phyloP scores from a whole-genome alignment of 2,329 filamentous ascomycete species.

The Rutstroemia sp. region DNA sequence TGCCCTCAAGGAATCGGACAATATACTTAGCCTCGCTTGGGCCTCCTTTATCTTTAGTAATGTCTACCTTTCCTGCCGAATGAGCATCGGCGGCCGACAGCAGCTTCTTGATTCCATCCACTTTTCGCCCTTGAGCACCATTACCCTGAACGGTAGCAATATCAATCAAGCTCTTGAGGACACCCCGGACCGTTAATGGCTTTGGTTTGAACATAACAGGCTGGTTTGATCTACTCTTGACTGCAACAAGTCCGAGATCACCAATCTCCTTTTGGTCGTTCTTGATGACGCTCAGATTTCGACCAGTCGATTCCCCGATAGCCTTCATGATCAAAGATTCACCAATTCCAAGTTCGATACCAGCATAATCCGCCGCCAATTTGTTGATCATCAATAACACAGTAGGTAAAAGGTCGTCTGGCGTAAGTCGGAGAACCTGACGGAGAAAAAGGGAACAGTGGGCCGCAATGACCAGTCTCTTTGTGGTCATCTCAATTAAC shows the following conservation, averaged over 20 bases:
- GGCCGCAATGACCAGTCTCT: slow-evolving; percentile 79
- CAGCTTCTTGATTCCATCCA: slow-evolving; percentile 92
- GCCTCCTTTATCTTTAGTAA: slow-evolving; percentile 85
- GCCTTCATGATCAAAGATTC: slow-evolving; percentile 99
- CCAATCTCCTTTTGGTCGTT: slow-evolving; percentile 94
- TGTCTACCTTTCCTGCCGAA: slow-evolving; percentile 72
- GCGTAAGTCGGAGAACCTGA: slow-evolving; percentile 88
- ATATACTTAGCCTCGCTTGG: slow-evolving; percentile 93
- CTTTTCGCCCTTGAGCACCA: slow-evolving; percentile 83
- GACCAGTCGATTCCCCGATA: slow-evolving; percentile 88
- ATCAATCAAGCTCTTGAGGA: slow-evolving; percentile 79
- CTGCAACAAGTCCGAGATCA: slow-evolving; percentile 86
- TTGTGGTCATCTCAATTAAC: slow-evolving; percentile 88
- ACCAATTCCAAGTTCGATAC: slow-evolving; percentile 95
- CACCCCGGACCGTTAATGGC: slow-evolving; percentile 74
- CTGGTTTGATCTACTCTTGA: slow-evolving; percentile 91
- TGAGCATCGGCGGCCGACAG: slow-evolving; percentile 82
- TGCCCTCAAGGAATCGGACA: slow-evolving; percentile 88
- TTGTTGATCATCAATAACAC: slow-evolving; percentile 97
- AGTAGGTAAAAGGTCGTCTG: slow-evolving; percentile 77
- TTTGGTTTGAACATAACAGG: slow-evolving; percentile 99
- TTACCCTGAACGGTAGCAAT: slow-evolving; percentile 84
- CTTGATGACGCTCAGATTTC: slow-evolving; percentile 84
- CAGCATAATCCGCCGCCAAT: slow-evolving; percentile 90
- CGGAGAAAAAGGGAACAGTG: slow-evolving; percentile 86